Conservation (phyloP, 306 rosid genomes). For the Senna tora region DNA sequence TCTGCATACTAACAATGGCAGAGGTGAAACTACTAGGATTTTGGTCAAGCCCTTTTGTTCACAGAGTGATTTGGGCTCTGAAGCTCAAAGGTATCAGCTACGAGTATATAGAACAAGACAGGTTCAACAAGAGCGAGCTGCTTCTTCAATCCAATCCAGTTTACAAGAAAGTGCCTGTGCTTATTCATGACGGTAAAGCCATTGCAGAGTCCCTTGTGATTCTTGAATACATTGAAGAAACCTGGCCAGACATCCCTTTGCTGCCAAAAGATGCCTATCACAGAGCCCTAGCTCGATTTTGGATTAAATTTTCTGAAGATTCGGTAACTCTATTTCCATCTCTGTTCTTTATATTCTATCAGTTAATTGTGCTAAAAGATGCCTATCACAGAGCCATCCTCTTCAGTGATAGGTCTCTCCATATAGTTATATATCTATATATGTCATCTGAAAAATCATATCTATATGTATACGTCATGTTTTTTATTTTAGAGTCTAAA, state of each 20-base stretch:
- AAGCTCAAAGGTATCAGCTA: slow-evolving; percentile 52
- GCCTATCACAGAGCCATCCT: no score
- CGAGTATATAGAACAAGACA: slow-evolving; percentile 49
- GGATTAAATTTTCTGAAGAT: slow-evolving; percentile 54
- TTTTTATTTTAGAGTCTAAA: no score
- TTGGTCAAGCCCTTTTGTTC: slow-evolving; percentile 54
- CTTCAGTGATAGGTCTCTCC: no score
- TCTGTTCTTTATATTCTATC: neutral
- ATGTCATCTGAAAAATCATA: no score
- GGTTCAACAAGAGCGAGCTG: slow-evolving; percentile 39
- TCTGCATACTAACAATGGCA: slow-evolving; percentile 35
- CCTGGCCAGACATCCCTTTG: slow-evolving; percentile 52
- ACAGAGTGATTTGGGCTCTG: slow-evolving; percentile 51
- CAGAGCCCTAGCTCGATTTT: slow-evolving; percentile 54
- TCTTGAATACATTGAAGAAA: slow-evolving; percentile 58
- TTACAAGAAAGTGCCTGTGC: slow-evolving; percentile 58
- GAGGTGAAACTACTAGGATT: slow-evolving; percentile 49
- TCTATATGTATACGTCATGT: no score
- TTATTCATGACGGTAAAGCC: slow-evolving; percentile 49
- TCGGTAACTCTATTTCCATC: slow-evolving; percentile 37
- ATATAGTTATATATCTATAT: no score
- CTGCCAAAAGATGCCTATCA: slow-evolving; percentile 47
- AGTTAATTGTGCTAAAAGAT: no score
- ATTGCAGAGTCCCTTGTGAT: slow-evolving; percentile 48
- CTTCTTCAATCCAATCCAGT: slow-evolving; percentile 54